Evolutionary conservation across 129 eudicot genomes (phyloP), one percentile per base, ranked within the genome.

Genomic region (Chrysanthemum seticuspe): DNA sequence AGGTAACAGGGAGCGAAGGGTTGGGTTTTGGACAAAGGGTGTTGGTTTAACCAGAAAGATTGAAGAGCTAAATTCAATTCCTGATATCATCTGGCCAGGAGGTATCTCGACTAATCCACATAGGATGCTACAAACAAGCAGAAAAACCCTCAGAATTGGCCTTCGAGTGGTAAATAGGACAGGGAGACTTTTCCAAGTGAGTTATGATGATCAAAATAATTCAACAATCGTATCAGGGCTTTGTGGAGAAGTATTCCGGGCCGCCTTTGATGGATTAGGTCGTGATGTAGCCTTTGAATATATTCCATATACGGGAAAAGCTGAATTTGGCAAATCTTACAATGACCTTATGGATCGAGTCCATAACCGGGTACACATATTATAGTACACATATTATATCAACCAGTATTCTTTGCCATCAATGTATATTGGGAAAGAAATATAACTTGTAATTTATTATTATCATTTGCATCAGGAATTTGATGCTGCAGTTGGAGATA

Each of bases 401-500:
- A 10, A 11, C 74, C n/a, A 21, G 0, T 65, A 19, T 34, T 55
- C 67, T 40, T 44, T 11, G 2, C 16, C 34, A 34, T 18, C 54
- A 4, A 45, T 8, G 29, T 14, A 62, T 36, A 36, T 36, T 5
- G 8, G 45, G 2, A n/a, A 36, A 36, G 8, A 36, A 36, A 36
- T 36, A 36, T 36, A 36, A 36, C 45, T 36, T 67, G 44, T 74
- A 16, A 54, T 65, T 11, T 13, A 44, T 36, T 36, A 5, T 36
- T 66, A 14, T 50, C 19, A 49, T 78, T 81, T 67, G 56, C 4
- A 53, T 23, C 67, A 78, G 82, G 67, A 63, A 53, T 82, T 49
- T 76, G 89, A 87, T 76, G 92, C 75, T 52, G 83, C 75, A 0
- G 65, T 84, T 6, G 89, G n/a, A n/a, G n/a, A n/a, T n/a, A n/a